Percentiles rank a stretch among this genome's conserved stretches.
Conservation (phyloP, 495 filamentous ascomycete genomes). For the Penicillium coffeae region DNA sequence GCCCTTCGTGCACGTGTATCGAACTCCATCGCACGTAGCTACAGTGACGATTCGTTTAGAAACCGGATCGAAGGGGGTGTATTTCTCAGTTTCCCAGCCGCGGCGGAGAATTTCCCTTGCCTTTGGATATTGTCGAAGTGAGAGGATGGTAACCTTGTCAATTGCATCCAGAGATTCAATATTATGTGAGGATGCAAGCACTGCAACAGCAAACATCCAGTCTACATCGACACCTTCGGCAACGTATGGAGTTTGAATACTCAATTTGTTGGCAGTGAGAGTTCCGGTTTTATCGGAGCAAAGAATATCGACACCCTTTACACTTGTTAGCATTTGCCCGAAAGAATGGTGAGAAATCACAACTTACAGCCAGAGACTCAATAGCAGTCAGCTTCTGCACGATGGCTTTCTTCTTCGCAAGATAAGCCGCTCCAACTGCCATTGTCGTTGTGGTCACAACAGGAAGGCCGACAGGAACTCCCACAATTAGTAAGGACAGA, state of each 20-base stretch:
- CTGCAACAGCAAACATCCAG: conserved; percentile 74
- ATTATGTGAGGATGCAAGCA: conserved; percentile 69
- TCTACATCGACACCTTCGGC: conserved; percentile 67
- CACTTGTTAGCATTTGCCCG: conserved; percentile 5
- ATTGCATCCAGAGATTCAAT: conserved; percentile 69
- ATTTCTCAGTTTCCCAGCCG: conserved; percentile 67
- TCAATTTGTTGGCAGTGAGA: conserved; percentile 68
- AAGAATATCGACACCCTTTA: conserved; percentile 82
- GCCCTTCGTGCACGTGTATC: conserved; percentile 66
- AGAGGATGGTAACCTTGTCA: conserved; percentile 68
- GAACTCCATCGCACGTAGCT: conserved; percentile 56
- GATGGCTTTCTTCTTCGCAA: conserved; percentile 93
- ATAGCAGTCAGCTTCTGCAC: conserved; percentile 95
- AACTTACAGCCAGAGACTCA: conserved; percentile 74
- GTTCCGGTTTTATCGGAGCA: conserved; percentile 91
- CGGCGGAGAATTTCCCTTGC: conserved; percentile 59
- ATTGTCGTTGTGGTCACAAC: conserved; percentile 95
- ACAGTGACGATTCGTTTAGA: conserved; percentile 69
- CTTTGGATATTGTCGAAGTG: conserved; percentile 63
- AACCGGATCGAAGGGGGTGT: conserved; percentile 70
- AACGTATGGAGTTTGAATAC: conserved; percentile 67
- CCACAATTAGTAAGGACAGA: conserved; percentile 79
- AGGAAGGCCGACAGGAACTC: conserved; percentile 93
- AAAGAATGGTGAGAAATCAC: not conserved
- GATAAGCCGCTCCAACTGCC: conserved; percentile 91